phyloP scores from a whole-genome alignment of 179 eudicot genomes.

The Spinacia oleracea region DNA sequence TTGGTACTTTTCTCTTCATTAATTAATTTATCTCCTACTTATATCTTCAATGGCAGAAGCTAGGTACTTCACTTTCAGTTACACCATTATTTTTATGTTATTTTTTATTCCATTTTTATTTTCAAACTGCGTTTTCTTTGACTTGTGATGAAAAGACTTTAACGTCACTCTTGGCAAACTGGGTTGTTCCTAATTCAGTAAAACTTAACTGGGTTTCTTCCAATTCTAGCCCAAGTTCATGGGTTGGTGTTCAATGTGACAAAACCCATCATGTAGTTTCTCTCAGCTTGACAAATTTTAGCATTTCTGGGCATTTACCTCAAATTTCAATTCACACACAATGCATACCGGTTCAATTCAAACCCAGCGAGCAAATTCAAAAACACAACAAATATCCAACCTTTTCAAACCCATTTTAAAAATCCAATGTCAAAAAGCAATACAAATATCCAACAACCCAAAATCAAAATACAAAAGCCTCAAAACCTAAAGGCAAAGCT shows the following conservation, averaged over 20 bases:
- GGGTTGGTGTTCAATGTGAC: constrained; percentile 67
- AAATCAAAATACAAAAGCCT: too few relatives aligned
- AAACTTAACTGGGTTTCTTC: constrained; percentile 54
- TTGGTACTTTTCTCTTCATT: constrained; percentile 17
- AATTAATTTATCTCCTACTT: background rate
- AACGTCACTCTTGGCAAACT: constrained; percentile 44
- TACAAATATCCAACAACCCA: too few relatives aligned
- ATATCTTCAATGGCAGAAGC: constrained; percentile 14
- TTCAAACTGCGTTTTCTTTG: constrained; percentile 30
- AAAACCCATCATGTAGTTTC: constrained; percentile 35
- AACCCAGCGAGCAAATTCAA: too few relatives aligned
- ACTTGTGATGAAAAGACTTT: constrained; percentile 50
- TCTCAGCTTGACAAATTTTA: constrained; percentile 43
- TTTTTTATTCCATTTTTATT: constrained; percentile 5
- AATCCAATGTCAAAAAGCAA: too few relatives aligned
- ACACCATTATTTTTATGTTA: constrained; percentile 1
- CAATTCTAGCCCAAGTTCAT: constrained; percentile 60
- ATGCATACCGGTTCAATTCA: too few relatives aligned
- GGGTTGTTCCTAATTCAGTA: constrained; percentile 51
- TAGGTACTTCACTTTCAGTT: background rate
- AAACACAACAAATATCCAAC: too few relatives aligned
- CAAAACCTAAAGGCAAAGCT: too few relatives aligned
- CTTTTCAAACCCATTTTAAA: too few relatives aligned
- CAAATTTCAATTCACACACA: too few relatives aligned
- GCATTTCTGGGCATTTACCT: constrained; percentile 31